A percentile compares a stretch with the other conserved stretches of the same genome.
phyloP scores from a whole-genome alignment of 495 filamentous ascomycete species.

The Cenococcum geophilum region DNA sequence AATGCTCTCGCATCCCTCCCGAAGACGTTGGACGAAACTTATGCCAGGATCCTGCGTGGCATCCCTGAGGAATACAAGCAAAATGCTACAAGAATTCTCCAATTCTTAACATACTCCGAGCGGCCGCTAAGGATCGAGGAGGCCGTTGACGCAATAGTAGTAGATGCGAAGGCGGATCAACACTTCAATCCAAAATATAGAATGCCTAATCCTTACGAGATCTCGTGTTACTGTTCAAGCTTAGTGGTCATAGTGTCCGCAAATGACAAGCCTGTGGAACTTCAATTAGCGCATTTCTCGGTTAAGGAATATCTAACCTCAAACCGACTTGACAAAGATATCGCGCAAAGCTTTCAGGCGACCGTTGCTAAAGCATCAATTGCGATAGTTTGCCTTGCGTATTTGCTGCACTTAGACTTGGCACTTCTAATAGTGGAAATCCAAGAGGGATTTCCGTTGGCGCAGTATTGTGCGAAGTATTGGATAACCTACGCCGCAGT shows the following conservation, averaged over 20 bases:
- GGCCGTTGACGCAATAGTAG: too few species aligned
- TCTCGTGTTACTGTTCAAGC: slow-evolving; percentile 26
- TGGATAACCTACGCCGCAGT: slow-evolving; percentile 31
- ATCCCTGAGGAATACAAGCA: slow-evolving; percentile 28
- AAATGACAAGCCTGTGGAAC: not conserved
- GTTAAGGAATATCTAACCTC: too few species aligned
- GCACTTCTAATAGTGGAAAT: slow-evolving; percentile 16
- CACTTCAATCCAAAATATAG: slow-evolving; percentile 25
- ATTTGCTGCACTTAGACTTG: slow-evolving; percentile 27
- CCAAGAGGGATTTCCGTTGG: slow-evolving; percentile 16
- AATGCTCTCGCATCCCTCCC: slow-evolving; percentile 38
- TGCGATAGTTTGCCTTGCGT: too few species aligned
- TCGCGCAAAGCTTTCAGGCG: slow-evolving; percentile 15
- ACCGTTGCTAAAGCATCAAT: slow-evolving; percentile 31
- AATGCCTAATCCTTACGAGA: slow-evolving; percentile 31
- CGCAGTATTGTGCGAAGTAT: too few species aligned
- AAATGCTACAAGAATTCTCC: too few species aligned
- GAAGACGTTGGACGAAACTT: slow-evolving; percentile 38
- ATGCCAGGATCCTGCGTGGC: slow-evolving; percentile 34
- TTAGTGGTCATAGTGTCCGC: not conserved
- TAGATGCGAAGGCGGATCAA: slow-evolving; percentile 13
- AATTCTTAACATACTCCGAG: too few species aligned
- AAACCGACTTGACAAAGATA: slow-evolving; percentile 4
- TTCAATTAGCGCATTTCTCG: slow-evolving; percentile 38
- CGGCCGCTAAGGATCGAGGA: too few species aligned